Conservation (phyloP, 768 basidiomycete genomes). For the Leucocoprinus birnbaumii region DNA sequence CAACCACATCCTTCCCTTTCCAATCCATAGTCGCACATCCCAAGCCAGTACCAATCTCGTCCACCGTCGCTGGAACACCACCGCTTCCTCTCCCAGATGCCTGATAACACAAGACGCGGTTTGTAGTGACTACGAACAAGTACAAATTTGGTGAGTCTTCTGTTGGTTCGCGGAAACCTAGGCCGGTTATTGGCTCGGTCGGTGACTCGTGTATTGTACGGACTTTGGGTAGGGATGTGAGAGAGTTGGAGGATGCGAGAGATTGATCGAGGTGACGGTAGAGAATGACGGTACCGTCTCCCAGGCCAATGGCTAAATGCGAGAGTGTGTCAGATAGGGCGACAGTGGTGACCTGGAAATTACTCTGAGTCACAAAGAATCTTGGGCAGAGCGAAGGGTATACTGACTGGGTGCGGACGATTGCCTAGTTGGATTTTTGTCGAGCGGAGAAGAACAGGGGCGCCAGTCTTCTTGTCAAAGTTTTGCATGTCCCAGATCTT, state of each 20-base stretch:
- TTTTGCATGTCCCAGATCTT: conserved; percentile 89
- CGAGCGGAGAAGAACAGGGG: conserved; percentile 67
- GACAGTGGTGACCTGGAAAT: conserved; percentile 65
- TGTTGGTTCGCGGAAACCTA: conserved; percentile 78
- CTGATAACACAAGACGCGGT: conserved; percentile 73
- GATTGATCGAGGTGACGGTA: conserved; percentile 93
- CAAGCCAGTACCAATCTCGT: conserved; percentile 82
- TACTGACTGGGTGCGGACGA: conserved; percentile 72
- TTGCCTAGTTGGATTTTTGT: conserved; percentile 74
- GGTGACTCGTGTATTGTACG: conserved; percentile 81
- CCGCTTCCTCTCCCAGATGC: conserved; percentile 71
- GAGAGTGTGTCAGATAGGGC: conserved; percentile 76
- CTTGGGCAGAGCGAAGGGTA: background rate
- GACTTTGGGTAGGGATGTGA: conserved; percentile 82
- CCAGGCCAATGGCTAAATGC: conserved; percentile 91
- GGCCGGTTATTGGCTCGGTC: conserved; percentile 87
- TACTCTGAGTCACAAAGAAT: conserved; percentile 5
- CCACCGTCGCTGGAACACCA: conserved; percentile 64
- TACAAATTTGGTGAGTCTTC: conserved; percentile 43
- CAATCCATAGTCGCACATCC: conserved; percentile 85
- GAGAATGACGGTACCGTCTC: conserved; percentile 89
- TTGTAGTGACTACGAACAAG: conserved; percentile 88
- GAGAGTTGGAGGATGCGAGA: conserved; percentile 62
- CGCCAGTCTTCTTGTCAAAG: conserved; percentile 59
- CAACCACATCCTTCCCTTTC: conserved; percentile 67